Evolutionary conservation across 495 filamentous ascomycete species (phyloP), one percentile per base, ranked within the genome.

Genomic region (Penicillium turbatum): DNA sequence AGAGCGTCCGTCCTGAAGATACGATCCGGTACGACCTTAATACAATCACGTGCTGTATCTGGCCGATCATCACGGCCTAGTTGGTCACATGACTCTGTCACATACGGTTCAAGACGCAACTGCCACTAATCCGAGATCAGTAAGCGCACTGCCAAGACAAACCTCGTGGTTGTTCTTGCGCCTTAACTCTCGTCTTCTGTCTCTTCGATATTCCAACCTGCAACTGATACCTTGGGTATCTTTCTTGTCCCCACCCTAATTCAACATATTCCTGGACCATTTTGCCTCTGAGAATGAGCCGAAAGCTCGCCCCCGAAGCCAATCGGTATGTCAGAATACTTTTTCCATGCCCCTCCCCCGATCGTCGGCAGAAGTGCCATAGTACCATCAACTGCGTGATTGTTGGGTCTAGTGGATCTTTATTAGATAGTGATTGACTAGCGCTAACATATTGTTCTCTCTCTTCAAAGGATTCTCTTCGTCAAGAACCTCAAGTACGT

Each of bases 401-500:
- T 5, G 9, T 38, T 27, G 35, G 19, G 24, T 39, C 24, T 19
- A 49, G 47, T 2, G 38, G 35, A 37, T 36, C 21, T 15, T 16
- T 12, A 12, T 2, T 43, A 39, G 34, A 27, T 37, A 19, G 37
- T n/a, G 59, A 72, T 44, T 70, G 66, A 30, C 45, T 53, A 17
- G 46, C 31, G 48, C 48, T 70, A 54, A 64, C 35, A 12, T 17
- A 0, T 16, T 16, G 21, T 48, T 10, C 3, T 42, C 53, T 37
- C 51, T 38, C 34, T 55, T 21, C 30, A 57, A 67, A 92, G 90
- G 82, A 90, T 90, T 85, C 87, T 96, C 72, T 96, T 95, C 83
- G 90, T 95, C 64, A 96, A 96, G 86, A 96, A 96, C 81, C 80
- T 96, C 75, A 93, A 87, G 89, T 92, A 70, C 57, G 86, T 65